Evolutionary conservation across 352 stramenopile genomes (phyloP).

Genomic region (Phytophthora sp.): DNA sequence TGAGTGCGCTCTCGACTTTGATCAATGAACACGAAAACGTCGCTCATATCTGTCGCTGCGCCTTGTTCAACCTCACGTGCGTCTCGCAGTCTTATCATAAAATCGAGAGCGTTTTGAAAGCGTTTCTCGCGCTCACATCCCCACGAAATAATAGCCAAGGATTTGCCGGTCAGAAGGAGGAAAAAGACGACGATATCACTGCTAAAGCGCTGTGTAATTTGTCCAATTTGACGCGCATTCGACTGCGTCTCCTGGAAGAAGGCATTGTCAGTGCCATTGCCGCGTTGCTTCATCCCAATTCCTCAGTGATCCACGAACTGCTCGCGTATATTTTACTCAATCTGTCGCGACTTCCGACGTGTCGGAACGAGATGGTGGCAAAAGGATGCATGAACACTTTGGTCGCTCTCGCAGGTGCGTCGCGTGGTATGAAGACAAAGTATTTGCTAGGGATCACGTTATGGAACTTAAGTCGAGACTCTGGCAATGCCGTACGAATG

Average conservation of each 20-base stretch:
- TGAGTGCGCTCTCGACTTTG: slow-evolving; percentile 80
- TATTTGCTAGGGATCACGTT: slow-evolving; percentile 63
- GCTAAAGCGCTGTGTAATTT: slow-evolving; percentile 90
- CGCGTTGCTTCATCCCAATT: slow-evolving; percentile 57
- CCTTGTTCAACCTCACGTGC: slow-evolving; percentile 91
- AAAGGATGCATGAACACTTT: slow-evolving; percentile 73
- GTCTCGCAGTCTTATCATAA: slow-evolving; percentile 86
- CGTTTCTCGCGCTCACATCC: slow-evolving; percentile 69
- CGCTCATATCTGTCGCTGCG: slow-evolving; percentile 66
- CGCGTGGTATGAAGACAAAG: slow-evolving; percentile 43
- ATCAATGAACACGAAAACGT: slow-evolving; percentile 81
- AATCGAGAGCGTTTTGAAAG: slow-evolving; percentile 86
- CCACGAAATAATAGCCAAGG: slow-evolving; percentile 31
- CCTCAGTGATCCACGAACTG: slow-evolving; percentile 59
- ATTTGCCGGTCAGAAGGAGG: slow-evolving; percentile 34
- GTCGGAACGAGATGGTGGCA: slow-evolving; percentile 69
- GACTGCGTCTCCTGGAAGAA: slow-evolving; percentile 88
- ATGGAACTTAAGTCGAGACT: slow-evolving; percentile 79
- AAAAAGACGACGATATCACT: slow-evolving; percentile 56
- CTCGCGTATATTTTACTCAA: slow-evolving; percentile 80
- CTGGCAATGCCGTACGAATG: slow-evolving; percentile 67
- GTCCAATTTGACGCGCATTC: slow-evolving; percentile 85
- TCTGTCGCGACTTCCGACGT: slow-evolving; percentile 61
- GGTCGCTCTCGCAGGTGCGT: slow-evolving; percentile 49
- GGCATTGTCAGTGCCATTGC: slow-evolving; percentile 80